Evolutionary conservation across 768 basidiomycete genomes (phyloP), one percentile per base, ranked within the genome.

Genomic region (Rhizopogon vulgaris): DNA sequence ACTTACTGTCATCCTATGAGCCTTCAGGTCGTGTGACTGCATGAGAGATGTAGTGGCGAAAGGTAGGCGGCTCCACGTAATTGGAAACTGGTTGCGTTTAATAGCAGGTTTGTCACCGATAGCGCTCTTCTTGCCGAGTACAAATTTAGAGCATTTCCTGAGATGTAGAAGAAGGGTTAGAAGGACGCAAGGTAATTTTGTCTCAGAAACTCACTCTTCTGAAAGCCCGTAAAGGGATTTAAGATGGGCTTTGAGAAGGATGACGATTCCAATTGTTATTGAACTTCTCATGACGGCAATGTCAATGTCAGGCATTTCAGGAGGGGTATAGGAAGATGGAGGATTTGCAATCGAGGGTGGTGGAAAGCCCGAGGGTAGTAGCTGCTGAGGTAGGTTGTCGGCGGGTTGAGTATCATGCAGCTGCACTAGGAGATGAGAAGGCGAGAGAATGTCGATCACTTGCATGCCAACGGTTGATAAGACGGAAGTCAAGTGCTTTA

Each of bases 71-170:
- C 82, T 79, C 85, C 91, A 91, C 27, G 78, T 75, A 37, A 92
- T 78, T 6, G 79, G 78, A 38, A 73, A 69, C 2, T 84, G 80
- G 57, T 84, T 73, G 25, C 81, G 80, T 58, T 80, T 83, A 2
- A 73, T 66, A 4, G 84, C 89, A 12, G 87, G 78, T 62, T 84
- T 89, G 67, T 99, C 95, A 1, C 94, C 94, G 3, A 87, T 66
- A 0, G 90, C 82, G 49, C 83, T 90, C 71, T 97, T 97, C 78
- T 97, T 98, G 17, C 87, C 87, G 4, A 84, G 68, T 4, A 84
- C 78, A 63, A 89, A 96, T 68, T 94, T 97, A 41, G 78, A 75
- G 58, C 93, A 93, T 88, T 96, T 98, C 40, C 94, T 96, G 52
- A 43, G 11, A 32, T 28, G 50, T 58, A 39, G 56, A 22, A 49